Conservation (phyloP, 176 grass and related monocot genomes). For the Aegilops sharonensis region DNA sequence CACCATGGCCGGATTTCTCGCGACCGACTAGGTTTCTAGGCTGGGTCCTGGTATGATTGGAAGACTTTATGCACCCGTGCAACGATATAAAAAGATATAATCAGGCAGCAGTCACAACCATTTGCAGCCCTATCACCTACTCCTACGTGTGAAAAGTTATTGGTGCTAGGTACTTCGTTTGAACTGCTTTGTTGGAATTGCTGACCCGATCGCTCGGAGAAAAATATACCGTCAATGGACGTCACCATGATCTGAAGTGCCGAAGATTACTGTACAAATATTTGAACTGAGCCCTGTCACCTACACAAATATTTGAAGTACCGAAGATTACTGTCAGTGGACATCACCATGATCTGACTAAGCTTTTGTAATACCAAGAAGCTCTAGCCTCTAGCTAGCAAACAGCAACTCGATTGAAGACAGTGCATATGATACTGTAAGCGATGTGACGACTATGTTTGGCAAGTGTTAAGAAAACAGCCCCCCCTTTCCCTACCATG, state of each 20-base stretch:
- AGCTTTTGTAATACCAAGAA: not conserved
- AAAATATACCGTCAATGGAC: not conserved
- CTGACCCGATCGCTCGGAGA: not conserved
- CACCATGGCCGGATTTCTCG: not conserved
- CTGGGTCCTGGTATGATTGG: slow-evolving; percentile 4
- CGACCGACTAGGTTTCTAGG: not conserved
- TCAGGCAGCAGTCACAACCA: not conserved
- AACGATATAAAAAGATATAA: not conserved
- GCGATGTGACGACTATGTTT: not conserved
- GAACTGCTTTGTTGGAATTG: not conserved
- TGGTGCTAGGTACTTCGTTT: not conserved
- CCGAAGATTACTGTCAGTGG: not conserved
- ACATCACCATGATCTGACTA: not conserved
- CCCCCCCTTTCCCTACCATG: not conserved
- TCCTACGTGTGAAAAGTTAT: slow-evolving; percentile 13
- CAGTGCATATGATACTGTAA: too few species aligned
- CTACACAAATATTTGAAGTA: too few species aligned
- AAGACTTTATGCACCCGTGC: slow-evolving; percentile 31
- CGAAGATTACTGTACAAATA: not conserved
- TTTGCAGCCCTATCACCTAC: slow-evolving; percentile 12
- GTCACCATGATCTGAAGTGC: too few species aligned
- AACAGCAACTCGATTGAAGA: not conserved
- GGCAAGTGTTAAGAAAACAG: not conserved
- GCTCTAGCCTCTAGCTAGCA: not conserved
- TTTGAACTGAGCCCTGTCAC: too few species aligned